phyloP scores from a whole-genome alignment of 805 yeast genomes.

The Kluyveromyces siamensis region DNA sequence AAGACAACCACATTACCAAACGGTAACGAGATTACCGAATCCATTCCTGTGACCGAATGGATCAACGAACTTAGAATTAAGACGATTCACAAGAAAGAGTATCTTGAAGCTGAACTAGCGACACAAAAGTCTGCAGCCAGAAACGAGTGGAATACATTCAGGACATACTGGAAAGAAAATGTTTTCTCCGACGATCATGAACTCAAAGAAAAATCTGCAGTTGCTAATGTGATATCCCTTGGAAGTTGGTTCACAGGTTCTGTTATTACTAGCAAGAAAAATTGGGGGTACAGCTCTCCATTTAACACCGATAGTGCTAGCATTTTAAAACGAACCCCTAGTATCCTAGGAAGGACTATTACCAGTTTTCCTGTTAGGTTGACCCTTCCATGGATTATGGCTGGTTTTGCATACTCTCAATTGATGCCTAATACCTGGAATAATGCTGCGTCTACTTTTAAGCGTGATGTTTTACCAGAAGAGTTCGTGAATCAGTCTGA shows the following conservation, averaged over 20 bases:
- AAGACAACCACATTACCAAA: conserved; percentile 6
- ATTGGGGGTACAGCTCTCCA: conserved; percentile 15
- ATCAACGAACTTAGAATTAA: conserved; percentile 7
- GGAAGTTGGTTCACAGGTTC: conserved; percentile 24
- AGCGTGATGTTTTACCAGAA: conserved; percentile 14
- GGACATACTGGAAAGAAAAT: conserved; percentile 11
- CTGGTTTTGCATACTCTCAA: conserved; percentile 13
- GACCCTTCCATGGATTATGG: conserved; percentile 17
- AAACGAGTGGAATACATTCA: conserved; percentile 7
- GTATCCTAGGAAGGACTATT: conserved; percentile 9
- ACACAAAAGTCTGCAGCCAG: conserved; percentile 12
- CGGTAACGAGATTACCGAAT: conserved; percentile 13
- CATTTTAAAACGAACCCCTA: conserved; percentile 7
- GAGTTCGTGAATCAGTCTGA: conserved; percentile 8
- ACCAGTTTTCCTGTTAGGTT: conserved; percentile 21
- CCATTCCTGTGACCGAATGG: conserved; percentile 7
- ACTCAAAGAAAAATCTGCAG: conserved; percentile 16
- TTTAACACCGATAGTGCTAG: conserved; percentile 5
- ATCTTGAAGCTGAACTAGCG: conserved; percentile 11
- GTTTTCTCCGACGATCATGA: conserved; percentile 19
- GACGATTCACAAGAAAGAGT: conserved; percentile 7
- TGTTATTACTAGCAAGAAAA: conserved; percentile 17
- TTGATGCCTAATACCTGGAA: conserved; percentile 21
- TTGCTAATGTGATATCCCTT: conserved; percentile 18
- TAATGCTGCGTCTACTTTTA: conserved; percentile 10